A percentile compares a stretch with the other conserved stretches of the same genome.
Conservation (phyloP, 2,329 filamentous ascomycete species). For the Ilyonectria mors-panacis region DNA sequence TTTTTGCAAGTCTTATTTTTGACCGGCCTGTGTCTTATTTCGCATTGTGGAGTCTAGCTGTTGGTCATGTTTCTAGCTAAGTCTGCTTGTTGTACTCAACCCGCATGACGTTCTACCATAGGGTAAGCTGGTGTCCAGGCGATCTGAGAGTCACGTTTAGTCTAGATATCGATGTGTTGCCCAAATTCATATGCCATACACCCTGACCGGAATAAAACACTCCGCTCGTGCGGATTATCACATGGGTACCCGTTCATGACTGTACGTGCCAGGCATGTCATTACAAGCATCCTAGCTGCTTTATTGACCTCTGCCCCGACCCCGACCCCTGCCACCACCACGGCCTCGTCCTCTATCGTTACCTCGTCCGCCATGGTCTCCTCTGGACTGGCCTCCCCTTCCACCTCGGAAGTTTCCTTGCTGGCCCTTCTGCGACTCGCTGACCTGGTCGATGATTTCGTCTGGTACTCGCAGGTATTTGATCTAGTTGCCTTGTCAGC, state of each 20-base stretch:
- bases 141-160: not conserved
- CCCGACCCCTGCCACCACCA: slow-evolving; percentile 57
- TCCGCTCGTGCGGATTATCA: not conserved
- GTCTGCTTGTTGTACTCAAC: not conserved
- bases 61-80: not conserved
- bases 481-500: slow-evolving; percentile 73
- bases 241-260: not conserved
- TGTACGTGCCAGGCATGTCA: not conserved
- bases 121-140: not conserved
- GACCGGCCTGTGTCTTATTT: not conserved
- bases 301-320: slow-evolving; percentile 54
- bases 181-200: not conserved
- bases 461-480: slow-evolving; percentile 98
- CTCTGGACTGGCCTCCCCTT: slow-evolving; percentile 70
- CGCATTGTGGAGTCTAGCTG: not conserved
- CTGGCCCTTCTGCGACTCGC: slow-evolving; percentile 89
- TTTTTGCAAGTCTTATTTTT: not conserved
- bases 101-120: not conserved
- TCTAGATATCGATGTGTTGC: not conserved
- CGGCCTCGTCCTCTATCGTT: slow-evolving; percentile 60
- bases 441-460: slow-evolving; percentile 94
- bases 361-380: slow-evolving; percentile 71
- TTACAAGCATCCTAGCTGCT: slow-evolving; percentile 17
- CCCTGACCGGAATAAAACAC: not conserved
- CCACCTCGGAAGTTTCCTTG: slow-evolving; percentile 75